Evolutionary conservation across 2,329 filamentous ascomycete genomes (phyloP).

Genomic region (Onygenales sp.): DNA sequence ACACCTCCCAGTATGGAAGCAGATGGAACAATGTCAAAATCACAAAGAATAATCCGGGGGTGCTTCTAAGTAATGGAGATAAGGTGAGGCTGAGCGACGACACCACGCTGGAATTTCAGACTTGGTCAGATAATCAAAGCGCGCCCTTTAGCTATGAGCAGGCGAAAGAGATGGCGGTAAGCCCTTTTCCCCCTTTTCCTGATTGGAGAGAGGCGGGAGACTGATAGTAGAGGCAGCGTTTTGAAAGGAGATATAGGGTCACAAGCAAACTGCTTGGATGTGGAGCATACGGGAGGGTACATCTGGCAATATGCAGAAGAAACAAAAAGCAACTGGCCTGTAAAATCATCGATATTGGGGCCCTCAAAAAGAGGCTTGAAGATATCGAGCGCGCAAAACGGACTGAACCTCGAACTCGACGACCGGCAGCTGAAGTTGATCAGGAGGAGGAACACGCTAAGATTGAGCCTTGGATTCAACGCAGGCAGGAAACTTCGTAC

Average conservation of each 20-base stretch:
- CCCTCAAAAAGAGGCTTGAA: conserved; percentile 12
- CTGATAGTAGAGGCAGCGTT: conserved; percentile 16
- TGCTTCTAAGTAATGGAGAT: conserved; percentile 20
- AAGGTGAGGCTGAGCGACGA: conserved; percentile 10
- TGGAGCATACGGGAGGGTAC: conserved; percentile 34
- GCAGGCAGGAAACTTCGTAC: conserved; percentile 13
- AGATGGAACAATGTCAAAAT: conserved; percentile 24
- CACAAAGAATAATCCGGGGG: conserved; percentile 4
- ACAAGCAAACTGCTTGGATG: conserved; percentile 32
- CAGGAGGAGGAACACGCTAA: conserved; percentile 11
- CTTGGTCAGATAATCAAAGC: background rate
- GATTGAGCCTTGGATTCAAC: conserved; percentile 11
- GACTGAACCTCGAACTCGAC: background rate
- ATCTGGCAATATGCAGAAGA: conserved; percentile 30
- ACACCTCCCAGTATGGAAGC: conserved; percentile 33
- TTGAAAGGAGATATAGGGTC: conserved; percentile 25
- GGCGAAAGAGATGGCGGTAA: conserved; percentile 26
- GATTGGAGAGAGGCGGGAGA: background rate
- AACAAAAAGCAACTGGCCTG: conserved; percentile 33
- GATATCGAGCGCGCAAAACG: conserved; percentile 1
- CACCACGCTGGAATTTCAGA: conserved; percentile 5
- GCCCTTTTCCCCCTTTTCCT: background rate
- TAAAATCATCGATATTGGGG: conserved; percentile 34
- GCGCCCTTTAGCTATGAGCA: conserved; percentile 20
- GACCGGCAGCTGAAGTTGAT: conserved; percentile 13